Conservation (phyloP, 108 stramenopile genomes). For the Nitzschia sp. region DNA sequence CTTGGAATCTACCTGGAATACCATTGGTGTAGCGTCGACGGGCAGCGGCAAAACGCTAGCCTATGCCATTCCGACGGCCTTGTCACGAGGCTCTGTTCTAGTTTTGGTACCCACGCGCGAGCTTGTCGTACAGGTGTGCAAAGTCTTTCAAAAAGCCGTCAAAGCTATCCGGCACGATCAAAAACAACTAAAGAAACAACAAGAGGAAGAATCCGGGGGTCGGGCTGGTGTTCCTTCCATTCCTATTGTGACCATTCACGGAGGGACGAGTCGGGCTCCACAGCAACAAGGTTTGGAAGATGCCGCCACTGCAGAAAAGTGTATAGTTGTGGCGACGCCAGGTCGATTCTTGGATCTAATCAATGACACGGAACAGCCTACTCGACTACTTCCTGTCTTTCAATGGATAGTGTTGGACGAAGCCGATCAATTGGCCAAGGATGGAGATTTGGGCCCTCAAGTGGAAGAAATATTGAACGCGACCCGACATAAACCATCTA, state of each 20-base stretch:
- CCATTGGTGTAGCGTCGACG: constrained; percentile 71
- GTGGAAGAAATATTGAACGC: constrained; percentile 37
- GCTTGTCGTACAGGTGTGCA: constrained; percentile 67
- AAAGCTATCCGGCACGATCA: constrained; percentile 32
- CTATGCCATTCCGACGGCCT: constrained; percentile 56
- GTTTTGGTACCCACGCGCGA: constrained; percentile 88
- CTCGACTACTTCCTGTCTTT: neutral
- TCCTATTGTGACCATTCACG: constrained; percentile 62
- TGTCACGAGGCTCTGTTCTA: constrained; percentile 11
- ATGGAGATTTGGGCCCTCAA: constrained; percentile 66
- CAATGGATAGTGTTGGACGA: constrained; percentile 70
- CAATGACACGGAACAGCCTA: too few relatives aligned
- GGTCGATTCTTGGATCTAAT: constrained; percentile 68
- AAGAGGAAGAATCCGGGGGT: too few relatives aligned
- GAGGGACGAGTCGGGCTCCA: constrained; percentile 53
- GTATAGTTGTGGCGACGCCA: constrained; percentile 68
- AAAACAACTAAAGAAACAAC: too few relatives aligned
- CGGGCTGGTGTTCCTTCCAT: too few relatives aligned
- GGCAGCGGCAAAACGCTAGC: constrained; percentile 74
- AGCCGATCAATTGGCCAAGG: constrained; percentile 72
- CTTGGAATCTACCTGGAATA: constrained; percentile 34
- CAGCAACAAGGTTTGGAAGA: constrained; percentile 31
- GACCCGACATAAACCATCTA: constrained; percentile 1
- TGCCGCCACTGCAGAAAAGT: constrained; percentile 8
- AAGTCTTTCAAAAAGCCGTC: constrained; percentile 48